Conservation (phyloP, 73 alveolate genomes). For the Durusdinium trenchii region DNA sequence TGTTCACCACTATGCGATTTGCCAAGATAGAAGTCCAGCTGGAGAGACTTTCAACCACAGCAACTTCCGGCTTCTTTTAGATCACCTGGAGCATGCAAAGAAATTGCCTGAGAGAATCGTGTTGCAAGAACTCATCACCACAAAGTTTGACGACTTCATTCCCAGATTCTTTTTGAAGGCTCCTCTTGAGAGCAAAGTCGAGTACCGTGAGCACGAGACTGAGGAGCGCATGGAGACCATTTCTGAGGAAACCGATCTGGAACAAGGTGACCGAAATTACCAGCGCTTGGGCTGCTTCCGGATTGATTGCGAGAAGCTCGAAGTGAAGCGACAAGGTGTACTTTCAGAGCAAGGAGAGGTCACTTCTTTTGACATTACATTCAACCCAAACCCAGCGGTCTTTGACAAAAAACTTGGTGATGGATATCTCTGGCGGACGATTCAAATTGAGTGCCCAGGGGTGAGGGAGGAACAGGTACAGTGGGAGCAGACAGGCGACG, state of each 20-base stretch:
- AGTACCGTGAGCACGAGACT: not conserved
- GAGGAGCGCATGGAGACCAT: not conserved
- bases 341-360: constrained; percentile 60
- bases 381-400: constrained; percentile 42
- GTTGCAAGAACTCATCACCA: not conserved
- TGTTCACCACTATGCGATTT: constrained; percentile 52
- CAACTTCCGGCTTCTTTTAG: constrained; percentile 27
- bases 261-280: not conserved
- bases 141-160: not conserved
- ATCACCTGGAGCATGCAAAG: constrained; percentile 56
- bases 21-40: constrained; percentile 33
- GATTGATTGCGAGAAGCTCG: not conserved
- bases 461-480: not conserved
- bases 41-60: constrained; percentile 20
- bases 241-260: not conserved
- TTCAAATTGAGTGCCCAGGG: constrained; percentile 44
- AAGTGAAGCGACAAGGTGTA: constrained; percentile 41
- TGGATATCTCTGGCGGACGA: not conserved
- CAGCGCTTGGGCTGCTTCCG: not conserved
- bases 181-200: not conserved
- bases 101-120: constrained; percentile 43
- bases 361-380: constrained; percentile 51
- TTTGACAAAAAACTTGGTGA: not conserved
- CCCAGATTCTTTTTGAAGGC: constrained; percentile 29
- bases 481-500: constrained; percentile 6